Base-by-base conservation (phyloP, 108 stramenopile species). In the Aurantiochytrium sp. region DNA sequence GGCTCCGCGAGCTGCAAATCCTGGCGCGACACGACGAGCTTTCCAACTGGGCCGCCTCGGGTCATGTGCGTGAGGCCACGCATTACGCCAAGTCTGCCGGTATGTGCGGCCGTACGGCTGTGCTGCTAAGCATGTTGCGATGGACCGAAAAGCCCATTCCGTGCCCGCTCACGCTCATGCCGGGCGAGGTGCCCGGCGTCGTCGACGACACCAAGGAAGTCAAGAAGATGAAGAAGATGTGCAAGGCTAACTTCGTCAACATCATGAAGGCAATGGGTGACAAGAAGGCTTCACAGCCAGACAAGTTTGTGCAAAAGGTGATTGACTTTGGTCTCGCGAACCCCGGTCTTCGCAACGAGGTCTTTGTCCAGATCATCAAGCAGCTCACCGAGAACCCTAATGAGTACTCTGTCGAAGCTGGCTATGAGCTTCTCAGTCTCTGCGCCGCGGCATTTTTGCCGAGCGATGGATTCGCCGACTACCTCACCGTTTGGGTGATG, bases 301-400 rank as follows among this genome's bases (percentile, higher is more conserved):
- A 57, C 19, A 88, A 87, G 89, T 21, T 19, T 25, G 76, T 12
- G 88, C 58, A 59, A n/a, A 69, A 87, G 28, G 44, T 44, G 16
- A 23, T 90, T 43, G 76, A 87, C 19, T n/a, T 88, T 16, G 73
- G 55, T 10, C 5, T 58, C 28, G 49, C n/a, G 28, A 12, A 83
- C 18, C 76, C 76, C 19, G n/a, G 25, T 42, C 72, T 91, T 3
- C 90, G 89, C 6, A 92, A 92, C 55, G 94, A 94, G 92, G 44
- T 92, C 19, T 92, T 92, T 88, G 72, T 94, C n/a, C 93, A 94
- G 91, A 58, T 92, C 83, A 92, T 92, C 91, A 94, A 94, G 90
- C 94, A 94, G 91, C 93, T 94, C 53, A 90, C 88, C 4, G 88
- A 90, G 35, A 94, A 94, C 89, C 91, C 93, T 0, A 73, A 35